Evolutionary conservation across 352 stramenopile species (phyloP).

Genomic region (Pythium vanterpoolii): DNA sequence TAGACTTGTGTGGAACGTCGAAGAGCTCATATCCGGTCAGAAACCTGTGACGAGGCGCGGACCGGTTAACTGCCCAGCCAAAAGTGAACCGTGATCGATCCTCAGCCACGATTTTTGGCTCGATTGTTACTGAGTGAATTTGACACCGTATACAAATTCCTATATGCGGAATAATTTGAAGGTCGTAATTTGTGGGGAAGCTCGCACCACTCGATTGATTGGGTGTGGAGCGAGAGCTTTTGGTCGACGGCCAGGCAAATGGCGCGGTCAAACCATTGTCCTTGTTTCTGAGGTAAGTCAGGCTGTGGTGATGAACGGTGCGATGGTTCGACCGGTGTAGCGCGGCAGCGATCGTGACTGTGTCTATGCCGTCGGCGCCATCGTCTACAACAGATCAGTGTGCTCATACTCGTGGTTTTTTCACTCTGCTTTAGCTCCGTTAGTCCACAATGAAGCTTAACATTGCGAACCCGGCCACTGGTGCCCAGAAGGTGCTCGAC

Average conservation of each 20-base stretch:
- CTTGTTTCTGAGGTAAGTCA: conserved; percentile 35
- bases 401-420: conserved; percentile 13
- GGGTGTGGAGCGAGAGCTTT: conserved; percentile 22
- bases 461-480: conserved; percentile 98
- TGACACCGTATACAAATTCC: conserved; percentile 19
- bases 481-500: conserved; percentile 99
- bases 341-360: neutral
- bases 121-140: conserved; percentile 3
- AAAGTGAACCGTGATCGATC: conserved; percentile 10
- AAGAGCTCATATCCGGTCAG: conserved; percentile 7
- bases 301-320: neutral
- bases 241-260: neutral
- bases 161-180: conserved; percentile 14
- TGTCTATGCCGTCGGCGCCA: neutral
- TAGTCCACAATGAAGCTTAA: conserved; percentile 97
- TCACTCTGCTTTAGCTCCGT: conserved; percentile 6
- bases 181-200: conserved; percentile 10
- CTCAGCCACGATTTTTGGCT: conserved; percentile 11
- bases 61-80: conserved; percentile 16
- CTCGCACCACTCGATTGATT: conserved; percentile 20
- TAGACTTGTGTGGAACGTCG: conserved; percentile 9
- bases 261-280: conserved; percentile 21
- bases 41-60: conserved; percentile 19
- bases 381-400: neutral
- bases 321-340: neutral